Base-by-base conservation (phyloP, 345 rosid genomes). In the Eucalyptus caleyi region DNA sequence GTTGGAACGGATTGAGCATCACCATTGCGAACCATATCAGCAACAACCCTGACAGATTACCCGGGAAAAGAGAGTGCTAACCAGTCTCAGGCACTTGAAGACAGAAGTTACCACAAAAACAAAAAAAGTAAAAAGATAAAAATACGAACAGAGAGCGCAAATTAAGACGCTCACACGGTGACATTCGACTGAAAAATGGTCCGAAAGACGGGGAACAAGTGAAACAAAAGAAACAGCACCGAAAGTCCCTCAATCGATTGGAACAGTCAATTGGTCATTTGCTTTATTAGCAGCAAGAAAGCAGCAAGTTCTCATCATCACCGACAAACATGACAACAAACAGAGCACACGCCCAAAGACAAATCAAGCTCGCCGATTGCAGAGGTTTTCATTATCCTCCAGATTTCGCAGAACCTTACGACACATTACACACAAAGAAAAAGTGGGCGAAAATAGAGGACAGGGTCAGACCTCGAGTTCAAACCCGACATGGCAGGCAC, bases 1-100 rank as follows among this genome's bases (percentile, higher is more conserved):
- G 50, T 88, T 34, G 91, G 93, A 87, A 97, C 93, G 89, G 50
- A 69, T 49, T 49, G 7, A 50, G 18, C 87, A 86, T 54, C 60
- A 40, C 42, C 24, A 34, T 62, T 50, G 62, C 87, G 56, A 4
- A 14, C 67, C 65, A 45, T 18, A 45, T 60, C 54, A 56, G 42
- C 44, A 34, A 15, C 59, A 37, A 88, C 18, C 23, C 59, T 80
- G 85, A 88, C 21, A 80, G 34, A 80, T 32, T 32, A 47, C 77
- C 56, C 42, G 9, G 9, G 42, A 37, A 67, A 88, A 67, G 54
- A 26, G 24, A 11, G 40, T 21, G 44, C 44, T 37, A 45, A 3
- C 32, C 11, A 69, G 42, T 23, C 44, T 34, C 81, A 34, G 44
- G 26, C 44, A 69, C 81, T 34, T 18, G 81, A 32, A 65, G 26